Base-by-base conservation (phyloP, 2,329 filamentous ascomycete species). In the Ilyonectria sp. region DNA sequence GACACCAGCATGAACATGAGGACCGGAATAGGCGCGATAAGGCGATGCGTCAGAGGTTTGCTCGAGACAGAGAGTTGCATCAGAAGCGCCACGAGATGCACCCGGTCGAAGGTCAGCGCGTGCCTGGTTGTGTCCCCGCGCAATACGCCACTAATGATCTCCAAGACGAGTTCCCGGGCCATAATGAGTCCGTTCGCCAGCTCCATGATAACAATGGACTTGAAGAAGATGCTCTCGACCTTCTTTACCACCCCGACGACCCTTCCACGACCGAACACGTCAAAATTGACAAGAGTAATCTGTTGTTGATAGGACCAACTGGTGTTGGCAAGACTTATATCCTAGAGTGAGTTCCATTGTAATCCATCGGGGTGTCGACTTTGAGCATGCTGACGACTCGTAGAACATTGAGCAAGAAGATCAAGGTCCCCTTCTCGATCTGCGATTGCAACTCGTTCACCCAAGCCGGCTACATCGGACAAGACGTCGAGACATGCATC, bases 241-340 rank as follows among this genome's bases (percentile, higher is more conserved):
- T 84, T 55, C 83, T 88, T 31, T 87, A 86, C 68, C 79, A 83
- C 29, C 79, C 82, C 3, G 87, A 90, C 57, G 86, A 89, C 53
- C 72, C 80, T 17, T 74, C 75, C 4, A 70, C 78, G 4, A 79
- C 83, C 1, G 80, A 84, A 11, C 83, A 83, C 29, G 84, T 97
- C 74, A 94, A 93, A 73, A 92, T 99, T 69, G 95, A 98, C 80
- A 99, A 99, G 83, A 97, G 95, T 75, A 99, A 99, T 78, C 87
- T 99, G 46, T 85, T 99, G 47, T 84, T 98, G 59, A 88, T 98
- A 29, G 96, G 96, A 0, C 96, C 96, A 0, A 97, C 95, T 0
- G 96, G 96, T 2, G 95, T 98, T 6, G 96, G 96, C 15, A 99
- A 99, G 83, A 99, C 96, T 0, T 91, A 98, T 69, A 98, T 99